Evolutionary conservation across 208 protist genomes (phyloP).

Genomic region (Acanthamoeba divionensis): DNA sequence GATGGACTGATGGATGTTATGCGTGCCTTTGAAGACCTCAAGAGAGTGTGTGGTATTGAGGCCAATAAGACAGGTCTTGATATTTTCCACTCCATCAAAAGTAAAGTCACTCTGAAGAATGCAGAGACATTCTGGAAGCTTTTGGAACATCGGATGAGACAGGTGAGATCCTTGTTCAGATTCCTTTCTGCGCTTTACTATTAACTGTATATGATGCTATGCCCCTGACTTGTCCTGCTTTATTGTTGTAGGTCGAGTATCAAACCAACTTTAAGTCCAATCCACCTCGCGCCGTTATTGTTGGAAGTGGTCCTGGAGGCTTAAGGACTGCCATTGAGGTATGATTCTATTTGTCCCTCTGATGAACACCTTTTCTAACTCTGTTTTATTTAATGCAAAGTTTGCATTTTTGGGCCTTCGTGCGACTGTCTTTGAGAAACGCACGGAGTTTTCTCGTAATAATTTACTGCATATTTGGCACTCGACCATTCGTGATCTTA

Average conservation of each 20-base stretch:
- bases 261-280: neutral
- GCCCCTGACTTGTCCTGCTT: neutral
- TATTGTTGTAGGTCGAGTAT: neutral
- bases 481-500: neutral
- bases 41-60: neutral
- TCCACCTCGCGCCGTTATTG: constrained; percentile 2
- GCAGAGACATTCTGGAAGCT: constrained; percentile 38
- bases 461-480: constrained; percentile 37
- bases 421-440: constrained; percentile 29
- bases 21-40: neutral
- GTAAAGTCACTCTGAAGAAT: neutral
- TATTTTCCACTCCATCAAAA: neutral
- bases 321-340: constrained; percentile 39
- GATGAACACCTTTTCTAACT: neutral
- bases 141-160: neutral
- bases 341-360: neutral
- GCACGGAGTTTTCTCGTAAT: neutral
- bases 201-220: neutral
- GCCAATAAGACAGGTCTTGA: neutral
- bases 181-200: neutral
- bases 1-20: neutral
- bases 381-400: neutral
- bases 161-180: neutral
- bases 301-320: constrained; percentile 5
- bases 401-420: neutral